Base-by-base conservation (phyloP, 768 basidiomycete species). In the Boletus vinaceobasis region DNA sequence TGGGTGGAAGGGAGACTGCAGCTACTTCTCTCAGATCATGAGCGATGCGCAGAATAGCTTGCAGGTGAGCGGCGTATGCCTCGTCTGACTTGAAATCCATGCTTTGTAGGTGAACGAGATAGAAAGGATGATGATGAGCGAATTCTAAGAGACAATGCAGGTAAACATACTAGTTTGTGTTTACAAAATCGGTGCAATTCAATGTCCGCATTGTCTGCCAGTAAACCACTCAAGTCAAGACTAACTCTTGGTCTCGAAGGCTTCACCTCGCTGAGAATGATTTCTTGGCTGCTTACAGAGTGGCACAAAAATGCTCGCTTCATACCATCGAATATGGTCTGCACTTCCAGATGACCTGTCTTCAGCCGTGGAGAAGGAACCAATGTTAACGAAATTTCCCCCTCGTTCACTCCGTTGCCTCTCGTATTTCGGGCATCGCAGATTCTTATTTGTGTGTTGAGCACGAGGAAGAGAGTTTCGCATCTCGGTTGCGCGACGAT, bases 161-260 rank as follows among this genome's bases (percentile, higher is more conserved):
- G 9, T 10, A 32, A 9, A 32, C 31, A 32, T 33, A 11, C 10
- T 5, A 13, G 13, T 33, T 37, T 37, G 36, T 43, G 43, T 5
- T 55, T 55, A 51, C 44, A 31, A 21, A 1, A 38, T 52, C 19
- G 6, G 5, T 19, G 14, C 5, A 17, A 44, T 54, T 60, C 50
- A 47, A 50, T 45, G 55, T 59, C 60, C 60, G 60, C 60, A 60
- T 56, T 60, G 58, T 55, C 32, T 17, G 2, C 10, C 10, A 32
- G 32, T 33, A 33, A 33, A n/a, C n/a, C n/a, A n/a, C n/a, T n/a
- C n/a, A n/a, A n/a, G n/a, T n/a, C n/a, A n/a, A n/a, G n/a, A n/a
- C n/a, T n/a, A n/a, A n/a, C n/a, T n/a, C n/a, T n/a, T n/a, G n/a
- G n/a, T n/a, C n/a, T n/a, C n/a, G n/a, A 21, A 45, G 5, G 14